Base-by-base conservation (phyloP, 2,329 filamentous ascomycete species). In the Ophiosphaerella narmari region DNA sequence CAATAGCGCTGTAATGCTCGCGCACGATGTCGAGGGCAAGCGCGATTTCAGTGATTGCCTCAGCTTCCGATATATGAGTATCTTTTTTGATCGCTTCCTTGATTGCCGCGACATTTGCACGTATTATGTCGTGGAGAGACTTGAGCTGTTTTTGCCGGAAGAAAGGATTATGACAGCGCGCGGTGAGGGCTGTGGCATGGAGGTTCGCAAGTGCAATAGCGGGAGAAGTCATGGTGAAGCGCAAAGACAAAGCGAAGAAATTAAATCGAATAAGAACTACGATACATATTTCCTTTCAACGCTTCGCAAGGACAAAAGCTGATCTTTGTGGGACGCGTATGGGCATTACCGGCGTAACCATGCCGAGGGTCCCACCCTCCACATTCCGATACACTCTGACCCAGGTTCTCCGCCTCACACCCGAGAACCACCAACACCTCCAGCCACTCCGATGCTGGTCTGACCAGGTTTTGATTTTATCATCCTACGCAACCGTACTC, bases 141-240 rank as follows among this genome's bases (percentile, higher is more conserved):
- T 78, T 71, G 7, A 82, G 69, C 56, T 82, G 74, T 31, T 73
- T 71, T 57, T 78, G 77, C 9, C 76, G 71, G 50, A 78, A 79
- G 49, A 73, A 74, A n/a, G 76, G 55, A 51, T 78, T 81, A 39
- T 74, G 68, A 9, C 74, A 71, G 41, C 77, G 73, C 23, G 75
- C 74, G 42, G 80, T 77, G 8, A 77, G 74, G 9, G 76, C 73
- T 7, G 78, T 75, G 5, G 74, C 72, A 42, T 72, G 67, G 11
- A 79, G 58, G 24, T 55, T 57, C 43, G 60, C 62, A 35, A 72
- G 36, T 34, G 59, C 52, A 31, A 48, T 46, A 39, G 63, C 59
- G 26, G 71, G 66, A 14, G 61, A 59, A 40, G 54, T 31, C 50
- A 60, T 59, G 43, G 43, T 31, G 32, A 39, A 38, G 39, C 12